Base-by-base conservation (phyloP, 1,284 basidiomycete species). In the Cryptococcus sp. region DNA sequence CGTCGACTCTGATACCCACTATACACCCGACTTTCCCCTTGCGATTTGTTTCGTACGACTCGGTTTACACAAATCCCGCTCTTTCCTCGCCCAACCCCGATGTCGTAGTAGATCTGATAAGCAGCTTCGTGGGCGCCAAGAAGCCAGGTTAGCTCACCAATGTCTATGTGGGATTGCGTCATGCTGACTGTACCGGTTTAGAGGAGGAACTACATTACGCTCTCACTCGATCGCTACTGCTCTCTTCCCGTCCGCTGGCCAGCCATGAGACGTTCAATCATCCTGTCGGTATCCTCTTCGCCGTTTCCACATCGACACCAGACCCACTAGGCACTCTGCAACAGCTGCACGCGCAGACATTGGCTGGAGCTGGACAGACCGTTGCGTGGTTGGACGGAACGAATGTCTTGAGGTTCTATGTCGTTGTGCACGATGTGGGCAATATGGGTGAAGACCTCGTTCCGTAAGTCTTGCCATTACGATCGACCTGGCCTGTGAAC, bases 261-360 rank as follows among this genome's bases (percentile, higher is more conserved):
- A 60, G 69, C n/a, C 73, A 79, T 50, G 78, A 79, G 57, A 79
- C 78, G 11, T 79, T 79, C 67, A 76, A 79, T 56, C 76, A 79
- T 57, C 77, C 78, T 19, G 74, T 76, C 31, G 76, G 74, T 20
- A 62, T 78, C 10, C 53, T 80, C 3, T 65, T 78, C 25, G 78
- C 77, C 16, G 66, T 78, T 22, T 78, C 75, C 5, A 74, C 78
- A 13, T 65, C 72, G 0, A 73, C 71, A 1, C 61, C 69, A 7
- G 76, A 79, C 35, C 76, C 78, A 0, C 47, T 80, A 16, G 67
- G 60, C 11, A 66, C 71, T 1, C 60, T 80, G 22, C 66, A 63
- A 25, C 60, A 67, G 27, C 64, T 79, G 13, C 67, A 74, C 38
- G 62, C 65, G 1, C 69, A 75, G 51, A 66, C 65, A 10, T 58